Conservation (phyloP, 495 filamentous ascomycete species). For the Tricharina praecox region DNA sequence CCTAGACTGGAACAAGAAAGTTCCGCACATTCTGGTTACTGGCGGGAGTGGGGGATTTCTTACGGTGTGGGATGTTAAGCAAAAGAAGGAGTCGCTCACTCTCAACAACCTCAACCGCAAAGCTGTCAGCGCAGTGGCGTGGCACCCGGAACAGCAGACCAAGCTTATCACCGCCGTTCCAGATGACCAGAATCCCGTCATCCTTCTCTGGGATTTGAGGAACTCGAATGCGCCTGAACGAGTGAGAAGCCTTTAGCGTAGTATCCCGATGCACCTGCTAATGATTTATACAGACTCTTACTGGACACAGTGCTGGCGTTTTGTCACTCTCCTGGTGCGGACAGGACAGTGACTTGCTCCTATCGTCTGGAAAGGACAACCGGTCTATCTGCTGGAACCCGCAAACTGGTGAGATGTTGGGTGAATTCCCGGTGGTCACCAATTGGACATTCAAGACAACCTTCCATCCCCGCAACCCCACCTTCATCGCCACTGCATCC, state of each 20-base stretch:
- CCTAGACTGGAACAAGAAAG: slow-evolving; percentile 96
- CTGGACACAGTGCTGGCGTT: slow-evolving; percentile 81
- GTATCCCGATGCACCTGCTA: slow-evolving; percentile 8
- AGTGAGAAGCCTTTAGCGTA: slow-evolving; percentile 27
- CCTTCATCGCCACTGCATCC: slow-evolving; percentile 78
- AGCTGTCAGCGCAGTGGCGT: slow-evolving; percentile 85
- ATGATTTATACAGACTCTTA: slow-evolving; percentile 39
- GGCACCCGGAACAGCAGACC: slow-evolving; percentile 79
- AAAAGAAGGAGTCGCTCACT: slow-evolving; percentile 87
- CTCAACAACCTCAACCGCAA: slow-evolving; percentile 85
- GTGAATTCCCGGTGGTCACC: slow-evolving; percentile 90
- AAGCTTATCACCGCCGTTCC: slow-evolving; percentile 88
- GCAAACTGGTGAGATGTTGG: slow-evolving; percentile 65
- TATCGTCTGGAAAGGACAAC: slow-evolving; percentile 95
- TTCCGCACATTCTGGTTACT: slow-evolving; percentile 86
- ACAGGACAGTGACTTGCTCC: slow-evolving; percentile 74
- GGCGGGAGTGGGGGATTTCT: slow-evolving; percentile 90
- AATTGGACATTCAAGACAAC: slow-evolving; percentile 96
- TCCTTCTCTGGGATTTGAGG: slow-evolving; percentile 83
- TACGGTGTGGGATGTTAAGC: slow-evolving; percentile 96
- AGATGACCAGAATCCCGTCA: slow-evolving; percentile 72
- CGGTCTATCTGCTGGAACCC: slow-evolving; percentile 93
- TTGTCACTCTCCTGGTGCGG: slow-evolving; percentile 91
- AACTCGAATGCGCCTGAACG: slow-evolving; percentile 93
- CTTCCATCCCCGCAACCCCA: slow-evolving; percentile 87